Percentiles rank a stretch among this genome's conserved stretches.
Conservation (phyloP, 2,329 filamentous ascomycete species). For the Claviceps digitariae region DNA sequence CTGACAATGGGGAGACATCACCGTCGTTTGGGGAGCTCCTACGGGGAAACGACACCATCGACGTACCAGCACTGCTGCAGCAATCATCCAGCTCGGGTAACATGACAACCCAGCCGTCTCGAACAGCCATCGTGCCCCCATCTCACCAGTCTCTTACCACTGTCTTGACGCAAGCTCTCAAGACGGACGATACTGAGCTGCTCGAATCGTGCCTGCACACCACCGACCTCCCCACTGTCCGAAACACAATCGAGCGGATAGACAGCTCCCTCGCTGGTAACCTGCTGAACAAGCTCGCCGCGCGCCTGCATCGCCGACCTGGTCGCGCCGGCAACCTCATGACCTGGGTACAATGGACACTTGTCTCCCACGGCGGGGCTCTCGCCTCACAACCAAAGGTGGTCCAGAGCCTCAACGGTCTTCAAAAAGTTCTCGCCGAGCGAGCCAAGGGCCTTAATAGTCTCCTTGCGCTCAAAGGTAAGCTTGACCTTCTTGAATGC, state of each 20-base stretch:
- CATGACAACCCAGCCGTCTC: slow-evolving; percentile 26
- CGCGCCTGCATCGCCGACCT: slow-evolving; percentile 73
- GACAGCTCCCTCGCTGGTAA: slow-evolving; percentile 70
- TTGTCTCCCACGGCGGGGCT: slow-evolving; percentile 83
- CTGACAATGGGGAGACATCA: slow-evolving; percentile 34
- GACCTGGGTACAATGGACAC: slow-evolving; percentile 91
- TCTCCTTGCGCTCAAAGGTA: slow-evolving; percentile 80
- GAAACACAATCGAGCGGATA: slow-evolving; percentile 79
- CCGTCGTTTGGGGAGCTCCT: slow-evolving; percentile 83
- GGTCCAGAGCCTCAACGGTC: slow-evolving; percentile 58
- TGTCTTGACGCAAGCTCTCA: slow-evolving; percentile 84
- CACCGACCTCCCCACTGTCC: slow-evolving; percentile 62
- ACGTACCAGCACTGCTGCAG: slow-evolving; percentile 53
- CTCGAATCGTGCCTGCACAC: slow-evolving; percentile 86
- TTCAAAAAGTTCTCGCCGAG: slow-evolving; percentile 81
- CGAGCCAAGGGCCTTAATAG: slow-evolving; percentile 70
- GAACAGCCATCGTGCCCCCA: slow-evolving; percentile 43
- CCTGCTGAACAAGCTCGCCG: slow-evolving; percentile 72
- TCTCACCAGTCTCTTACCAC: slow-evolving; percentile 74
- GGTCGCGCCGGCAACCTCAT: slow-evolving; percentile 83
- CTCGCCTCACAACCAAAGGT: slow-evolving; percentile 77
- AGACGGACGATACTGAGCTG: slow-evolving; percentile 78
- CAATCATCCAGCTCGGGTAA: slow-evolving; percentile 18
- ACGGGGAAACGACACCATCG: slow-evolving; percentile 59
- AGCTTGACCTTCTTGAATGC: slow-evolving; percentile 84